Conservation (phyloP, 306 rosid genomes). For the Herpetospermum pedunculosum region DNA sequence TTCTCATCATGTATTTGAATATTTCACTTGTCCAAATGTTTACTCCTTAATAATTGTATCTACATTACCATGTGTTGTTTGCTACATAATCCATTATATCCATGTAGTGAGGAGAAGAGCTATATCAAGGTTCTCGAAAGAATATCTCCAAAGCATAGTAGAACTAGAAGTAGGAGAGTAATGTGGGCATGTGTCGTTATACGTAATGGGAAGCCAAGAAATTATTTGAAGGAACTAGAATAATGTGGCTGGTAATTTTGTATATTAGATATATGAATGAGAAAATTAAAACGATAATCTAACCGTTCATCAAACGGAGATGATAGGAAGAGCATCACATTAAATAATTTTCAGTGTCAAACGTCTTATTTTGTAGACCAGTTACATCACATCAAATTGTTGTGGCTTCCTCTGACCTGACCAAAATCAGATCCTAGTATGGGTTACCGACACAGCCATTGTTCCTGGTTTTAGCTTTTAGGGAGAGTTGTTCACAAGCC, state of each 20-base stretch:
- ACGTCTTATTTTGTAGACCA: background rate
- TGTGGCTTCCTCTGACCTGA: background rate
- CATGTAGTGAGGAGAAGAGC: background rate
- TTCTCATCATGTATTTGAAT: background rate
- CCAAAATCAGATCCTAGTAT: background rate
- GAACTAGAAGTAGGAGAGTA: too few relatives aligned
- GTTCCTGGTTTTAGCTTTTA: background rate
- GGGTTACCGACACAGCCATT: background rate
- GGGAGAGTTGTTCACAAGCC: too few relatives aligned
- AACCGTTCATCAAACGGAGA: too few relatives aligned
- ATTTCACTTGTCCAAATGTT: background rate
- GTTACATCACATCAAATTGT: background rate
- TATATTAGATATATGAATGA: background rate
- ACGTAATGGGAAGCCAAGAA: background rate
- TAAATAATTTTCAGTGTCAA: too few relatives aligned
- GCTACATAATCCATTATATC: background rate
- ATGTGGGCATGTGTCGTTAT: background rate
- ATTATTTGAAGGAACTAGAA: background rate
- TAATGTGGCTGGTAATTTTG: background rate
- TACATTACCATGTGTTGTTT: background rate
- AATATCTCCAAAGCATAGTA: too few relatives aligned
- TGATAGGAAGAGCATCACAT: too few relatives aligned
- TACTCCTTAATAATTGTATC: background rate
- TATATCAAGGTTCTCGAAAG: background rate
- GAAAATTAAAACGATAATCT: too few relatives aligned